A percentile compares a stretch with the other conserved stretches of the same genome.
phyloP scores from a whole-genome alignment of 495 filamentous ascomycete genomes.

The Extremus antarcticus region DNA sequence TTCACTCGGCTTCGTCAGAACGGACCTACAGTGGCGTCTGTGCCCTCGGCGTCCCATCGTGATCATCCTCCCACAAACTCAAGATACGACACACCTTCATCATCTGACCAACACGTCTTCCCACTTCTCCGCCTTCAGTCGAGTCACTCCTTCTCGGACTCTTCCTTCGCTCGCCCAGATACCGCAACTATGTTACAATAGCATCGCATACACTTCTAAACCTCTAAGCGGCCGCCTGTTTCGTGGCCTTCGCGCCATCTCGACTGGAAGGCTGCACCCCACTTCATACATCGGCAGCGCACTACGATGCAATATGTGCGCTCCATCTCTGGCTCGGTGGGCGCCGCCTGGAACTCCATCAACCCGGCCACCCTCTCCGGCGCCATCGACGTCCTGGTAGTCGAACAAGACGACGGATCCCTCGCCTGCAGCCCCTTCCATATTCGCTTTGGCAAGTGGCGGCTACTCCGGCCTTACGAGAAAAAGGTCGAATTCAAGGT shows the following conservation, averaged over 20 bases:
- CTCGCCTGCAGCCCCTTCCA: conserved; percentile 93
- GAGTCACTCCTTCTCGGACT: no score
- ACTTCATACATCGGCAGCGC: no score
- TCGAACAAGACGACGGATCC: conserved; percentile 90
- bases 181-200: no score
- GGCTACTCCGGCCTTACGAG: conserved; percentile 84
- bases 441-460: conserved; percentile 98
- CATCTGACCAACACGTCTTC: no score
- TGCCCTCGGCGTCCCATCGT: background rate
- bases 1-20: no score
- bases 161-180: no score
- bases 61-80: background rate
- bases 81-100: background rate
- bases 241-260: no score
- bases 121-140: no score
- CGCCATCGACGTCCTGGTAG: conserved; percentile 97
- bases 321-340: conserved; percentile 88
- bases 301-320: conserved; percentile 88
- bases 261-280: no score
- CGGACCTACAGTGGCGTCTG: no score
- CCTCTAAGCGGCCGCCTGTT: no score
- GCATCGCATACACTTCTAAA: no score
- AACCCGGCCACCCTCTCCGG: conserved; percentile 95
- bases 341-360: conserved; percentile 98
- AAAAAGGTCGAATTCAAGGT: conserved; percentile 99